Conservation (phyloP, 1,284 basidiomycete genomes). For the Naganishia sp. region DNA sequence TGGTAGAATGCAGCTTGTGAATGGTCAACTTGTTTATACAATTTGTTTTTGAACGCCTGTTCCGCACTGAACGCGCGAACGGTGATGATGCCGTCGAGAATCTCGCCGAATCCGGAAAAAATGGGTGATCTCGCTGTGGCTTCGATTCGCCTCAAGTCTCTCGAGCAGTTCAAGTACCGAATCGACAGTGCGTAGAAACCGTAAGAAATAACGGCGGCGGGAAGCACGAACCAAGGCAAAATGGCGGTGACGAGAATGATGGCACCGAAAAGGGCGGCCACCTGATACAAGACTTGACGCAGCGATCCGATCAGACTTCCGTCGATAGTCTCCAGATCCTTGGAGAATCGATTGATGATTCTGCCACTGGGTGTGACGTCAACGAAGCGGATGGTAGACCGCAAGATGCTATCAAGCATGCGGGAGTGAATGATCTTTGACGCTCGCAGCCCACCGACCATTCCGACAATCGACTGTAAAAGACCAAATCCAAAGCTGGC, state of each 20-base stretch:
- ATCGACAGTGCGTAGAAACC: slow-evolving; percentile 68
- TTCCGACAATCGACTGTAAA: slow-evolving; percentile 16
- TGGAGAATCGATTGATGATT: slow-evolving; percentile 62
- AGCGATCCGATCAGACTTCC: slow-evolving; percentile 67
- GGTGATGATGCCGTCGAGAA: slow-evolving; percentile 74
- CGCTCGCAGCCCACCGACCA: slow-evolving; percentile 20
- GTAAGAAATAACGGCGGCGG: slow-evolving; percentile 63
- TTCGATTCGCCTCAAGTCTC: slow-evolving; percentile 77
- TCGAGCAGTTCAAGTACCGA: slow-evolving; percentile 73
- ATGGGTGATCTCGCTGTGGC: slow-evolving; percentile 51
- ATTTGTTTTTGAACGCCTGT: slow-evolving; percentile 67
- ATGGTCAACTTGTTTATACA: slow-evolving; percentile 72
- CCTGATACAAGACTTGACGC: slow-evolving; percentile 69
- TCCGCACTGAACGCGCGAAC: slow-evolving; percentile 87
- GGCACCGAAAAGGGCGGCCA: slow-evolving; percentile 70
- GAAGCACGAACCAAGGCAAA: slow-evolving; percentile 72
- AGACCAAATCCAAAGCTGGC: slow-evolving; percentile 18
- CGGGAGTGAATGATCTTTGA: slow-evolving; percentile 45
- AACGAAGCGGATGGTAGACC: slow-evolving; percentile 51
- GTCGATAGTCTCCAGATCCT: slow-evolving; percentile 79
- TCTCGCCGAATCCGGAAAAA: slow-evolving; percentile 66
- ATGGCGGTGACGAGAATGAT: slow-evolving; percentile 64
- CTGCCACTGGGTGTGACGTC: slow-evolving; percentile 48
- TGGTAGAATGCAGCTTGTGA: slow-evolving; percentile 55
- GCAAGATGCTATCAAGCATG: slow-evolving; percentile 38